Conservation (phyloP, 2,329 filamentous ascomycete genomes). For the Fusarium metavorans region DNA sequence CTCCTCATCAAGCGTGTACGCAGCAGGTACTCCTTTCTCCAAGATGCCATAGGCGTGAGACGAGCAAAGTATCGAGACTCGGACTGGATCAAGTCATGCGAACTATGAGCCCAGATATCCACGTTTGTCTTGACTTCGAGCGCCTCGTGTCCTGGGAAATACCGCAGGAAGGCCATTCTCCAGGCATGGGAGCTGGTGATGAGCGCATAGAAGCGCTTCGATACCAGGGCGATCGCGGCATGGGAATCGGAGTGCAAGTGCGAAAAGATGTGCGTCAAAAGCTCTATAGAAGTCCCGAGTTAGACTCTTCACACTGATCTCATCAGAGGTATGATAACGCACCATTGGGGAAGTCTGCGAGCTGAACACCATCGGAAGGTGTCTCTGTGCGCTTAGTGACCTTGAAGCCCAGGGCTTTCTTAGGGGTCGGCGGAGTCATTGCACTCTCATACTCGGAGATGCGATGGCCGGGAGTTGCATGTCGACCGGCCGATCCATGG, state of each 20-base stretch:
- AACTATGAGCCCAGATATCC: conserved; percentile 58
- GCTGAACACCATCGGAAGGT: conserved; percentile 55
- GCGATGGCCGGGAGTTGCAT: conserved; percentile 61
- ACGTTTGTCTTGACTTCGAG: conserved; percentile 50
- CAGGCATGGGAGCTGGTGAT: conserved; percentile 94
- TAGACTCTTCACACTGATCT: conserved; percentile 7
- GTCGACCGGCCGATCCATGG: conserved; percentile 44
- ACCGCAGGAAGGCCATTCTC: conserved; percentile 91
- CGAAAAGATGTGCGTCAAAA: conserved; percentile 90
- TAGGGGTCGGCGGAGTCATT: conserved; percentile 59
- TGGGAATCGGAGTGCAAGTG: conserved; percentile 89
- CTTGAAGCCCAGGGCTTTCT: conserved; percentile 66
- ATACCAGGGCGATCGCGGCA: conserved; percentile 85
- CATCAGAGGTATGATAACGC: conserved; percentile 44
- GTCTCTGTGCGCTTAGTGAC: conserved; percentile 62
- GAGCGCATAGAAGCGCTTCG: conserved; percentile 85
- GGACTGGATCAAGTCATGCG: conserved; percentile 69
- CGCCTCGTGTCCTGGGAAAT: conserved; percentile 79
- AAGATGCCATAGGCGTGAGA: conserved; percentile 86
- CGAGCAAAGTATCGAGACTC: conserved; percentile 85
- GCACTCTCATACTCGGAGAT: conserved; percentile 73
- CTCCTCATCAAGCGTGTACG: conserved; percentile 87
- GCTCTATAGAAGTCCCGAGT: conserved; percentile 69
- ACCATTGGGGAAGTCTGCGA: conserved; percentile 85
- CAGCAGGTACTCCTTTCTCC: conserved; percentile 95